phyloP scores from a whole-genome alignment of 176 grass and related monocot species.

The Lolium multiflorum region DNA sequence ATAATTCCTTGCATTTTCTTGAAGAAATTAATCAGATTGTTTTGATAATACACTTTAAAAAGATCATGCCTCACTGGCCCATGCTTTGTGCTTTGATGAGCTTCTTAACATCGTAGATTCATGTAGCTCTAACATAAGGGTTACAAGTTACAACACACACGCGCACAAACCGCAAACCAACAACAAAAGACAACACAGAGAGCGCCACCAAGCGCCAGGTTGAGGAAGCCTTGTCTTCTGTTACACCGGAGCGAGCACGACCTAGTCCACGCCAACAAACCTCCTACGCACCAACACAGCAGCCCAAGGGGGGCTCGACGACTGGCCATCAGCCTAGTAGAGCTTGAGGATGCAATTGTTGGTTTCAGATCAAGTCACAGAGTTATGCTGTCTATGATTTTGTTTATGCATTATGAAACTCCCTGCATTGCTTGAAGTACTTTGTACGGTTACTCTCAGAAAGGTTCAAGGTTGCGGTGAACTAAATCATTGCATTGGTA shows the following conservation, averaged over 20 bases:
- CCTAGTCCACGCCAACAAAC: too few relatives aligned
- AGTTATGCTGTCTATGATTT: slow-evolving; percentile 11
- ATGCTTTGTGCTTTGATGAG: background rate
- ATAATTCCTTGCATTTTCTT: background rate
- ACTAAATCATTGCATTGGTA: background rate
- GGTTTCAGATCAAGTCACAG: background rate
- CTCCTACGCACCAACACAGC: too few relatives aligned
- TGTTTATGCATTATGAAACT: background rate
- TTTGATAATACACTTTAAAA: background rate
- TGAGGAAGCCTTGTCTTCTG: too few relatives aligned
- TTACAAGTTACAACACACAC: too few relatives aligned
- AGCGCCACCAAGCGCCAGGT: too few relatives aligned
- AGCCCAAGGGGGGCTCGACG: too few relatives aligned
- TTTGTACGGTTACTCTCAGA: background rate
- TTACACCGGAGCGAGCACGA: too few relatives aligned
- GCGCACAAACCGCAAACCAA: too few relatives aligned
- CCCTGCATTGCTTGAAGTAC: background rate
- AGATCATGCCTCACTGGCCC: slow-evolving; percentile 3
- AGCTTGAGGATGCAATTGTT: too few relatives aligned
- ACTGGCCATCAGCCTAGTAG: too few relatives aligned
- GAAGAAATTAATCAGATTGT: background rate
- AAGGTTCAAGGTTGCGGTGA: background rate
- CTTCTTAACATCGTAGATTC: slow-evolving; percentile 17
- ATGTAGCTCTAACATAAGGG: too few relatives aligned
- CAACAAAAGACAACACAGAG: too few relatives aligned